Base-by-base conservation (phyloP, 164 flowering plant species). In the Magnolia kwangsiensis region DNA sequence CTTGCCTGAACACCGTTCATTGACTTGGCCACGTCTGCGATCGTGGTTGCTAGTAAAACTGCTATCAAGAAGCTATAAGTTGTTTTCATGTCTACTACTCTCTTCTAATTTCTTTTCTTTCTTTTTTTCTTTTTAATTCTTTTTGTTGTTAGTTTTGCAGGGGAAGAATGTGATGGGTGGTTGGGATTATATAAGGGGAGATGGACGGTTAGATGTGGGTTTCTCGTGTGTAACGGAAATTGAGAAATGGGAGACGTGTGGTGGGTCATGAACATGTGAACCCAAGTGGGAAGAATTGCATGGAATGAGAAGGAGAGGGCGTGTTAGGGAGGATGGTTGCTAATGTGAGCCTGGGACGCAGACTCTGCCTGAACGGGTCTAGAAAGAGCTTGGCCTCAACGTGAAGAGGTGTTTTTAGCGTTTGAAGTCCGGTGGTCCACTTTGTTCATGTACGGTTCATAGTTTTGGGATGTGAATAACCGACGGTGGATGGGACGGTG, bases 241-340 rank as follows among this genome's bases (percentile, higher is more conserved):
- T 27, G 11, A 31, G 51, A 75, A 68, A 69, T 55, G 73, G 7
- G 19, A 58, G 29, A 69, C 19, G 77, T 27, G 37, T 75, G 77
- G 20, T n/a, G 59, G 45, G 58, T 13, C 24, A n/a, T 71, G 59
- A n/a, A 49, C 9, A 16, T 37, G 71, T 69, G 71, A 69, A 69
- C 51, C 20, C 51, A 66, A 23, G 69, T 63, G 65, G 19, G 9
- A 63, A 16, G 21, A 63, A 37, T 37, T 63, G 65, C 65, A n/a
- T 63, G 65, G 9, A 0, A 7, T 63, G 19, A 63, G 20, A 9
- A 63, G 21, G 19, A 63, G 19, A 18, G 21, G 65, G 19, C 21
- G 65, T 18, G 65, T 5, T 6, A 63, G 65, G 65, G 65, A 63
- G 19, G 21, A 16, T 18, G 7, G 19, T 18, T 63, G 8, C 65